phyloP scores from a whole-genome alignment of 2,329 filamentous ascomycete species.

The Leptoxyphium fumago region DNA sequence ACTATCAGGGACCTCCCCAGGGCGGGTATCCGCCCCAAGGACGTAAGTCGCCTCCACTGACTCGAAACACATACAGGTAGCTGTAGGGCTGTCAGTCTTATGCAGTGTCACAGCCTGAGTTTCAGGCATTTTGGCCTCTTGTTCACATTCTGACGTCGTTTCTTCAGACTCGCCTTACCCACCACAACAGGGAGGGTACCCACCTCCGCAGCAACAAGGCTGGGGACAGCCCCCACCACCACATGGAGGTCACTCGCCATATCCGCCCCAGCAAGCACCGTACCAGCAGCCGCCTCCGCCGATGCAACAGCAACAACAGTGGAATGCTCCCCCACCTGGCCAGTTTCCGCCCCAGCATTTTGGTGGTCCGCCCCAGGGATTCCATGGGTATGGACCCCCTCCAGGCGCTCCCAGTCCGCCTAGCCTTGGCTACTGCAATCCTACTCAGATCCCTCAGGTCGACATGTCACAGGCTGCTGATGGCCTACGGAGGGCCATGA shows the following conservation, averaged over 20 bases:
- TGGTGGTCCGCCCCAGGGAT: neutral
- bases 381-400: constrained; percentile 4
- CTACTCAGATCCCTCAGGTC: constrained; percentile 50
- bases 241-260: neutral
- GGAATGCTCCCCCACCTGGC: constrained; percentile 8
- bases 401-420: constrained; percentile 44
- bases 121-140: neutral
- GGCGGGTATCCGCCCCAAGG: neutral
- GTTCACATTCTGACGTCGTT: neutral
- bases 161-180: constrained; percentile 6
- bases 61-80: no score
- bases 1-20: neutral
- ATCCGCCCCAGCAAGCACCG: constrained; percentile 4
- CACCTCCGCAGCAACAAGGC: constrained; percentile 6
- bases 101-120: no score
- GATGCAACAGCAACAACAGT: constrained; percentile 4
- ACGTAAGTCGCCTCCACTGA: neutral
- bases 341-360: constrained; percentile 6
- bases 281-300: constrained; percentile 2
- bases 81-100: no score
- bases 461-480: constrained; percentile 57
- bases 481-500: constrained; percentile 68
- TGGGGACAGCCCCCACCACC: neutral
- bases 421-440: constrained; percentile 55
- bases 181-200: constrained; percentile 5